A percentile compares a stretch with the other conserved stretches of the same genome.
Conservation (phyloP, 371 early-diverging fungal genomes). For the Mortierella sp. region DNA sequence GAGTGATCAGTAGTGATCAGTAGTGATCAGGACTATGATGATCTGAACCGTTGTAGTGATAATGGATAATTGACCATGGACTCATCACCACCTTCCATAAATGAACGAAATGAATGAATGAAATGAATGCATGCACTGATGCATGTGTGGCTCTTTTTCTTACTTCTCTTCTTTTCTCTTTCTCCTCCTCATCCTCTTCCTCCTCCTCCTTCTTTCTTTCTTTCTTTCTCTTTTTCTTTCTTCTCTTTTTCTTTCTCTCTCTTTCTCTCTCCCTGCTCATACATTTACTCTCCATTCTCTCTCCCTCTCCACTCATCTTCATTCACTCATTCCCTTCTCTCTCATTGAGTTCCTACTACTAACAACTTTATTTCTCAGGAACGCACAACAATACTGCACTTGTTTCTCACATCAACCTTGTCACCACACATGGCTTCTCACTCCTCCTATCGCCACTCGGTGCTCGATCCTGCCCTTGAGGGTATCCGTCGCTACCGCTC, state of each 20-base stretch:
- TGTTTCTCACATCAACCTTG: background rate
- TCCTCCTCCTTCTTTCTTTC: no score
- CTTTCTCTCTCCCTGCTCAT: background rate
- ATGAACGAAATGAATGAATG: background rate
- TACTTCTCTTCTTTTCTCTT: background rate
- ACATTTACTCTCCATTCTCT: background rate
- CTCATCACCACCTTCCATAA: no score
- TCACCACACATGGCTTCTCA: background rate
- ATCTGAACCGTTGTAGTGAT: no score
- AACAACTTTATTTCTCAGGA: background rate
- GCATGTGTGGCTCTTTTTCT: background rate
- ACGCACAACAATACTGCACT: background rate
- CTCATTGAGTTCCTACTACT: background rate
- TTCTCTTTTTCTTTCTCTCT: background rate
- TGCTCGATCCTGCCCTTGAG: conserved; percentile 7
- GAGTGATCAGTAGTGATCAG: no score
- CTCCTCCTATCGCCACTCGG: background rate
- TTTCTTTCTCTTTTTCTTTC: background rate
- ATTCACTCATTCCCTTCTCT: background rate
- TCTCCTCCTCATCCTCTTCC: background rate
- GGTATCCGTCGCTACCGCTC: background rate
- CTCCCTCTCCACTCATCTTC: background rate
- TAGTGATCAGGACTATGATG: no score
- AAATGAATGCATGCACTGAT: background rate
- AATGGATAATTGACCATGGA: no score